Base-by-base conservation (phyloP, 257 asterid species). In the Solanum rostratum region DNA sequence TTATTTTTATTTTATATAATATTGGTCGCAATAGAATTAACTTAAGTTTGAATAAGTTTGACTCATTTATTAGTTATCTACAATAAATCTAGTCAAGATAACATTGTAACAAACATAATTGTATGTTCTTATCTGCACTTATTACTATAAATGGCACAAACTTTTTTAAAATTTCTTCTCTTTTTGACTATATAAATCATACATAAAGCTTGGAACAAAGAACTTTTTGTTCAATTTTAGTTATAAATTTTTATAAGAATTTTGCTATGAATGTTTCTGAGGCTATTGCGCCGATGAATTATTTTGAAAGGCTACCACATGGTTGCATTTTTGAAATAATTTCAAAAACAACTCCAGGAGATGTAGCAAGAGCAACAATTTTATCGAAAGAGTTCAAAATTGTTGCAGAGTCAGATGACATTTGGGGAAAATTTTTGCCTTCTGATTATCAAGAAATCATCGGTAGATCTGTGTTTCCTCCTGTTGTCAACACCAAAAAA, bases 291-390 rank as follows among this genome's bases (percentile, higher is more conserved):
- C 39, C 57, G 14, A 73, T 73, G 80, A 7, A 43, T 73, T 13
- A 43, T 7, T 73, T 73, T 12, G n/a, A 73, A 13, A n/a, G 12
- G 5, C 12, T 93, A 70, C 89, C 95, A 2, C 92, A 88, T 78
- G 93, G 73, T 7, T 91, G 92, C 87, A 82, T 91, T 80, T 84
- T 91, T n/a, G 88, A 91, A 14, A 88, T 92, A 30, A 43, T 92
- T 33, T 90, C 94, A 91, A 93, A n/a, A 84, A 90, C 90, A 2
- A 78, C 95, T 1, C 87, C 97, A 9, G 39, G 46, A 80, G 94
- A 92, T 82, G 91, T 92, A 10, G 79, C 86, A 22, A 84, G 89
- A 84, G 83, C 89, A 68, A 81, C 19, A 1, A 80, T 92, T 89
- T 86, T 83, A 82, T 87, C 88, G 1, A 5, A 5, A 22, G 74